Evolutionary conservation across 164 flowering plant species (phyloP), one percentile per base, ranked within the genome.

Genomic region (Chimonanthus praecox): DNA sequence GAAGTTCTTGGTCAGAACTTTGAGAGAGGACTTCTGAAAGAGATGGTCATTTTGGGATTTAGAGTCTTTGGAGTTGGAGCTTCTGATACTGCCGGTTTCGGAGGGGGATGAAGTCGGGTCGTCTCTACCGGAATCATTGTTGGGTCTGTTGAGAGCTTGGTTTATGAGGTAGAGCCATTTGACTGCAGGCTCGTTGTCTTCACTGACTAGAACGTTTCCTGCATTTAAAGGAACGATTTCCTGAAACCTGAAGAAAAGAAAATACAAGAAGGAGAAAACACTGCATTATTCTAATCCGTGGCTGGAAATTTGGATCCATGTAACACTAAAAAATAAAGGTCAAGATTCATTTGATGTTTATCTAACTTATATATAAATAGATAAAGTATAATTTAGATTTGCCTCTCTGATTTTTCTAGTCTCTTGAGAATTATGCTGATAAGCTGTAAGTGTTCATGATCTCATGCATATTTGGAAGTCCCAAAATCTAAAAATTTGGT

Each of bases 211-310:
- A 44, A 93, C 88, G 73, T 95, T 95, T 75, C 98, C 99, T 60
- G 99, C 98, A 78, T 80, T 95, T 72, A 95, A 80, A 33, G 97
- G 97, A 71, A 95, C 98, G 49, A 92, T 89, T 86, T 95, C 99
- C 85, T 95, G 99, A 85, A 95, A 95, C 85, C 98, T 94, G 87
- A 72, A 72, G 9, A 50, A 18, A n/a, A 67, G 0, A 64, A 44
- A 71, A 58, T 54, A 54, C 60, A 58, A n/a, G 47, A 68, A n/a
- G 64, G 21, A 68, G n/a, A 49, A 49, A 45, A 54, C 11, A 54
- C 60, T 9, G 60, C 48, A 68, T 63, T 49, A 72, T 21, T 71
- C 60, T 64, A 46, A 74, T 54, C 7, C 46, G 9, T 58, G 45
- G 4, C 4, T 46, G n/a, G 54, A 7, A 8, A 51, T 58, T 68